phyloP scores from a whole-genome alignment of 208 protist species.

The Leishmania lainsoni region DNA sequence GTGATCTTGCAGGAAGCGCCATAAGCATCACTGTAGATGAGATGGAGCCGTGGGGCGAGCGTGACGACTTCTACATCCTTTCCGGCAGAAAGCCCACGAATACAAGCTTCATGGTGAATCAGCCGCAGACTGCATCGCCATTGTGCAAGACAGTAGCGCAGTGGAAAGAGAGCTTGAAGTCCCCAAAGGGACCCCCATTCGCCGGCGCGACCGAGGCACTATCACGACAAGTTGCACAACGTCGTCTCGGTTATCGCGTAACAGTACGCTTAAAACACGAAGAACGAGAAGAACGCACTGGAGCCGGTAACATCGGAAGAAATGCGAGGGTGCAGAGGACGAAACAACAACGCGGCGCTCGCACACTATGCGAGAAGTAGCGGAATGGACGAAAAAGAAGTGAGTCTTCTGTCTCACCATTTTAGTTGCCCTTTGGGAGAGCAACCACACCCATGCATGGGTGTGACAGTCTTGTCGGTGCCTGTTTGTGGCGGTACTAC shows the following conservation, averaged over 20 bases:
- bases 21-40: conserved; percentile 23
- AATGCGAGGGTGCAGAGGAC: background rate
- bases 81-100: background rate
- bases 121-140: conserved; percentile 44
- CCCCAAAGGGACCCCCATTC: conserved; percentile 16
- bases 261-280: conserved; percentile 16
- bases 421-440: background rate
- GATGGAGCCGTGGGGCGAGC: conserved; percentile 8
- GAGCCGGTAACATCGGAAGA: background rate
- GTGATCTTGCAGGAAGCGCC: conserved; percentile 4
- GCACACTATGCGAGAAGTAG: background rate
- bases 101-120: conserved; percentile 2
- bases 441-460: background rate
- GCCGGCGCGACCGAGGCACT: conserved; percentile 62
- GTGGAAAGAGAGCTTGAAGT: conserved; percentile 11
- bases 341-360: background rate
- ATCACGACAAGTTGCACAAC: conserved; percentile 79
- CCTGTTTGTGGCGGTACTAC: background rate
- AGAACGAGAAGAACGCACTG: background rate
- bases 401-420: background rate
- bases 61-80: conserved; percentile 1
- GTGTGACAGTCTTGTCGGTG: background rate
- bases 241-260: conserved; percentile 39
- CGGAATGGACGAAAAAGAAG: background rate
- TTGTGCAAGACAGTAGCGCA: conserved; percentile 45